Evolutionary conservation across 2,329 filamentous ascomycete genomes (phyloP).

Genomic region (Fusarium palustre): DNA sequence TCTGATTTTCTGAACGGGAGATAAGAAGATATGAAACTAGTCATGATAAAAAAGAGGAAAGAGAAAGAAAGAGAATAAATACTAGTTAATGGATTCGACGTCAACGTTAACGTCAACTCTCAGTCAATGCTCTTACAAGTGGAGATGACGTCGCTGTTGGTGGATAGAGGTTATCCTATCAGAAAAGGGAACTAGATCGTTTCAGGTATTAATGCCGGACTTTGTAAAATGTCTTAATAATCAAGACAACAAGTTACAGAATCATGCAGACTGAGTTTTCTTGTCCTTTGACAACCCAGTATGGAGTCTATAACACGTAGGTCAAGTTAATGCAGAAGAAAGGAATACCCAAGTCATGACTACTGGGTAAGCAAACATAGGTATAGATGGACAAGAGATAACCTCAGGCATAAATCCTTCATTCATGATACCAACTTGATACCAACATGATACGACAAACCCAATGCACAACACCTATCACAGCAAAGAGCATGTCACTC

Average conservation of each 20-base stretch:
- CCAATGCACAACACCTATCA: slow-evolving; percentile 10
- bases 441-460: neutral
- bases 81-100: neutral
- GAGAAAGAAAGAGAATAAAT: neutral
- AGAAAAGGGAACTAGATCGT: slow-evolving; percentile 21
- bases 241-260: slow-evolving; percentile 3
- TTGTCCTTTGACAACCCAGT: neutral
- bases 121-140: slow-evolving; percentile 32
- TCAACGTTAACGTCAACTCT: slow-evolving; percentile 17
- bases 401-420: neutral
- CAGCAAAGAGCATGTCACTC: slow-evolving; percentile 13
- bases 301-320: neutral
- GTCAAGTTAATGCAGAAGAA: neutral
- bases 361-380: neutral
- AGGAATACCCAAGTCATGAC: neutral
- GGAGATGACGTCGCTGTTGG: slow-evolving; percentile 36
- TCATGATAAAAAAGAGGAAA: slow-evolving; percentile 21
- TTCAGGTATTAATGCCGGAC: slow-evolving; percentile 24
- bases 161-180: slow-evolving; percentile 35
- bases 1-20: slow-evolving; percentile 37
- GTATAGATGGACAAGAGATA: neutral
- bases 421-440: neutral
- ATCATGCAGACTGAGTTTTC: neutral
- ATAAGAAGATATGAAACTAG: slow-evolving; percentile 40
- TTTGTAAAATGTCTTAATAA: slow-evolving; percentile 28